These are phyloP conservation scores for Epichloe uncinata DNA, from an alignment of 2,329 filamentous ascomycete species.

Conservation along the genomic window DNA sequence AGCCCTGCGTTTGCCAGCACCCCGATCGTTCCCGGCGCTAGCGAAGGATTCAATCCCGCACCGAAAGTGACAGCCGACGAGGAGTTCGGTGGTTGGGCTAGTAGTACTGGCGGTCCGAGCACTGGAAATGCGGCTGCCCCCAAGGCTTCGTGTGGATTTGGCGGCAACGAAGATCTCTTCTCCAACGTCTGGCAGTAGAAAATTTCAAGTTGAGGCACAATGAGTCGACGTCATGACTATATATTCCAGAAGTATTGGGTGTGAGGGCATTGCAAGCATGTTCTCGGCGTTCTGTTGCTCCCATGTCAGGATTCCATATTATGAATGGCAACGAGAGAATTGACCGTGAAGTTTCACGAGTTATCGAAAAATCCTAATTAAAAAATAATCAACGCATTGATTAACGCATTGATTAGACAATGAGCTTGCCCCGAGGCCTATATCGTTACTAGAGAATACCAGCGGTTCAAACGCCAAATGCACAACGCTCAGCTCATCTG, in stretches of 20 bases:
- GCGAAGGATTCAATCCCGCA: slow-evolving; percentile 49
- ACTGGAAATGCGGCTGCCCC: slow-evolving; percentile 27
- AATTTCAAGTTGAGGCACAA: not conserved
- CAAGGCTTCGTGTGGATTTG: slow-evolving; percentile 47
- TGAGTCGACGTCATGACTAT: not conserved
- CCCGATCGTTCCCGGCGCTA: slow-evolving; percentile 46
- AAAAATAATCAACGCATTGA: not conserved
- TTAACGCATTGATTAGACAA: not conserved
- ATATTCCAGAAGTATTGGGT: slow-evolving; percentile 6
- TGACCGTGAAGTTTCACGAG: slow-evolving; percentile 1
- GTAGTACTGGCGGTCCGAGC: slow-evolving; percentile 40
- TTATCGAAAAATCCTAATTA: not conserved
- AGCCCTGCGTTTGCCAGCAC: slow-evolving; percentile 38
- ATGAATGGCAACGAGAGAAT: slow-evolving; percentile 12
- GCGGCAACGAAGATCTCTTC: slow-evolving; percentile 74
- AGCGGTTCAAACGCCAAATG: not conserved
- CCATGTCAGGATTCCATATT: slow-evolving; percentile 19
- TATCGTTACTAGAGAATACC: not conserved
- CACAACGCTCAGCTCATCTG: not conserved
- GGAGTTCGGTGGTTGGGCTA: slow-evolving; percentile 93
- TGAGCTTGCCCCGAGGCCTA: not conserved
- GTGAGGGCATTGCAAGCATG: slow-evolving; percentile 13
- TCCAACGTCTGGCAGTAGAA: slow-evolving; percentile 83
- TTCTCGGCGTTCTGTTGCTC: slow-evolving; percentile 17
- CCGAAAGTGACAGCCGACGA: slow-evolving; percentile 77